These are phyloP conservation scores for Talaromyces amestolkiae DNA, from an alignment of 2,329 filamentous ascomycete genomes.

Conservation along the genomic window DNA sequence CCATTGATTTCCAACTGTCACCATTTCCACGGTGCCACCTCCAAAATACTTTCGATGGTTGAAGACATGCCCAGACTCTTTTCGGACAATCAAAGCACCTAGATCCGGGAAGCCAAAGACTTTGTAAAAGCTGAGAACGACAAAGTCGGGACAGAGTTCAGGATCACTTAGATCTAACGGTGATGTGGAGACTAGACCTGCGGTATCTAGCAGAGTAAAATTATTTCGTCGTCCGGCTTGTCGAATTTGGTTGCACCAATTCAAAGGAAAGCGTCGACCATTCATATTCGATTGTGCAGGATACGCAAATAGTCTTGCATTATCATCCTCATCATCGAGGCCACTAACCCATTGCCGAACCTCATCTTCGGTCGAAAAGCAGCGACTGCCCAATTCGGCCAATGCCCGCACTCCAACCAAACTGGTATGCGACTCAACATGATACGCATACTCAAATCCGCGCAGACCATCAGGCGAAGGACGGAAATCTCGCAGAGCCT, in stretches of 20 bases:
- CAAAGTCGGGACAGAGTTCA: conserved; percentile 72
- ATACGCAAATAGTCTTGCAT: conserved; percentile 66
- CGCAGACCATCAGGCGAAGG: not conserved
- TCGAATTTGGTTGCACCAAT: conserved; percentile 61
- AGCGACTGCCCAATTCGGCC: conserved; percentile 59
- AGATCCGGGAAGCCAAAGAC: conserved; percentile 97
- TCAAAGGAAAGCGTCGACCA: conserved; percentile 68
- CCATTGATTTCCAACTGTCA: conserved; percentile 76
- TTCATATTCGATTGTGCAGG: conserved; percentile 94
- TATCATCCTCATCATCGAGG: conserved; percentile 20
- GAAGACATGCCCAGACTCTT: conserved; percentile 64
- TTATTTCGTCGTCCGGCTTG: conserved; percentile 38
- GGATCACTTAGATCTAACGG: conserved; percentile 67
- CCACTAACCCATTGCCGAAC: conserved; percentile 63
- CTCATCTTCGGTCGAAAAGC: conserved; percentile 62
- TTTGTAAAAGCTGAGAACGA: conserved; percentile 86
- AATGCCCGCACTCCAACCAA: conserved; percentile 76
- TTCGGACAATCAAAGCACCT: conserved; percentile 78
- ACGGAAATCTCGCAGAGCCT: conserved; percentile 64
- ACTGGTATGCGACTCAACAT: conserved; percentile 82
- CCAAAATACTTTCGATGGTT: conserved; percentile 77
- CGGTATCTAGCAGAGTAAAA: conserved; percentile 76
- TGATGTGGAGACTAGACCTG: conserved; percentile 74
- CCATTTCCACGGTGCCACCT: conserved; percentile 90
- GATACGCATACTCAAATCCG: conserved; percentile 83